Conservation (phyloP, 129 eudicot genomes). For the Helichrysum umbraculigerum region DNA sequence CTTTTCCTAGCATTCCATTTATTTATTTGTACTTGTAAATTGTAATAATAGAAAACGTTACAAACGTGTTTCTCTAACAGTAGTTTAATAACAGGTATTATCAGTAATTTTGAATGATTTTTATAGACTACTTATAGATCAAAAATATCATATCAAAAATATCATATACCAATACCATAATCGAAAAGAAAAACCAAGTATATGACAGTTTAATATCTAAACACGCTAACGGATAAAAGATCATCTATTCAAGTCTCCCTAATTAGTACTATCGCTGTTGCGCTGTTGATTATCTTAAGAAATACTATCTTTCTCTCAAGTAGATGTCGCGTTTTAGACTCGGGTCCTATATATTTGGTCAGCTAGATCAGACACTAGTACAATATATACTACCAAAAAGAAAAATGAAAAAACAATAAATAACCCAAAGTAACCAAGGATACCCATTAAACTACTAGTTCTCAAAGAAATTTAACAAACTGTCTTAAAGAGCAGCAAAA, state of each 20-base stretch:
- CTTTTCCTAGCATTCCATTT: too few relatives aligned
- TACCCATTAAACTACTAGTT: background rate
- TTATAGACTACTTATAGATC: too few relatives aligned
- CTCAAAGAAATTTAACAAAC: conserved; percentile 6
- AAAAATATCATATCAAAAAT: too few relatives aligned
- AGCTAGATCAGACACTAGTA: background rate
- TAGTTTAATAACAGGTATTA: too few relatives aligned
- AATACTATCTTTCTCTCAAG: background rate
- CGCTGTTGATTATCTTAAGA: background rate
- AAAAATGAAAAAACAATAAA: background rate
- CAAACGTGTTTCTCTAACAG: too few relatives aligned
- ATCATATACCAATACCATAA: too few relatives aligned
- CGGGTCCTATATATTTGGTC: background rate
- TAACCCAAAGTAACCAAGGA: conserved; percentile 1
- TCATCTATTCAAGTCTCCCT: background rate
- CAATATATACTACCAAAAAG: background rate
- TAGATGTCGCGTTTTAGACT: background rate
- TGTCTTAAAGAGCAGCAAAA: conserved; percentile 6
- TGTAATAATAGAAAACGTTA: too few relatives aligned
- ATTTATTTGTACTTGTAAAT: too few relatives aligned
- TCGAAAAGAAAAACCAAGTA: too few relatives aligned
- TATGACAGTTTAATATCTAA: background rate
- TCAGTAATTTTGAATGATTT: too few relatives aligned
- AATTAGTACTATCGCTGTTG: too few relatives aligned
- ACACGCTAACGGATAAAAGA: background rate